Evolutionary conservation across 1,139 yeast genomes (phyloP).

Genomic region (Suhomyces chickasaworum): DNA sequence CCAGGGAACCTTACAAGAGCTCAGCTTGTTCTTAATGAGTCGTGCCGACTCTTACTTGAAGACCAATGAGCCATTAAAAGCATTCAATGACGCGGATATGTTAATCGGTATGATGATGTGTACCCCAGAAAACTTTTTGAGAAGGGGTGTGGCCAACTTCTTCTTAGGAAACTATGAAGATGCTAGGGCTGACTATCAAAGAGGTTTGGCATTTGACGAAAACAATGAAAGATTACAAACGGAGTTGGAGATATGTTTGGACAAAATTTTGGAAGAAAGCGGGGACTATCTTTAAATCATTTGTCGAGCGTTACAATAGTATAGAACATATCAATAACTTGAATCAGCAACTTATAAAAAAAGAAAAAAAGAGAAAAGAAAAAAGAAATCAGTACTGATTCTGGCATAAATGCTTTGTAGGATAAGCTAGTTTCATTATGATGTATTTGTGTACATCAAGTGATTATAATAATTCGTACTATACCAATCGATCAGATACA

Average conservation of each 20-base stretch:
- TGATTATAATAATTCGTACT: no score
- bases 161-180: conserved; percentile 70
- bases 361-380: no score
- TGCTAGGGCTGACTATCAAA: conserved; percentile 74
- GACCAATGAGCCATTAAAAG: conserved; percentile 64
- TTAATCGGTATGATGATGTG: conserved; percentile 62
- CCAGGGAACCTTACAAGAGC: conserved; percentile 76
- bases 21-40: conserved; percentile 69
- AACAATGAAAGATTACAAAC: conserved; percentile 43
- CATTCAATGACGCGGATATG: conserved; percentile 80
- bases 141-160: conserved; percentile 76
- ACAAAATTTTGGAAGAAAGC: conserved; percentile 52
- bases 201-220: conserved; percentile 72
- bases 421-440: no score
- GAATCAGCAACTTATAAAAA: no score
- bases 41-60: conserved; percentile 82
- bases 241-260: conserved; percentile 49
- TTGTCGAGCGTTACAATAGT: not conserved
- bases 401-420: no score
- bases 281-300: conserved; percentile 39
- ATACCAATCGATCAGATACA: no score
- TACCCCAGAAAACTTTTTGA: conserved; percentile 75
- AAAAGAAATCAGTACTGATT: no score
- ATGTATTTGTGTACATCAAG: no score
- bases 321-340: not conserved